A percentile compares a stretch with the other conserved stretches of the same genome.
These are phyloP conservation scores for Acephala macrosclerotiorum DNA, from an alignment of 2,329 filamentous ascomycete genomes.

Conservation along the genomic window DNA sequence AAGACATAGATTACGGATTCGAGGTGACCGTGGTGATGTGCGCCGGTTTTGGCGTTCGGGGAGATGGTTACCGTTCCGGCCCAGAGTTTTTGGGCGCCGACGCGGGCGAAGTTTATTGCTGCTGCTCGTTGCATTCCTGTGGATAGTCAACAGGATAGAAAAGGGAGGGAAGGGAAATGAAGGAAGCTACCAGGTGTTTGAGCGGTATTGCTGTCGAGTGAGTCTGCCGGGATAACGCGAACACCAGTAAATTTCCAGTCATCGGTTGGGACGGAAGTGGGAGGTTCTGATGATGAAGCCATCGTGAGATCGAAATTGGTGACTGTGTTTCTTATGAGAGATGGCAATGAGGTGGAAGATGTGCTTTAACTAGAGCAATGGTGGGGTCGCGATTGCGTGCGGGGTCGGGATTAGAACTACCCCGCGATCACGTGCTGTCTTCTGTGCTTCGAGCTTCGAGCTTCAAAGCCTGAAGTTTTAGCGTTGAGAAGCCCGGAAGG, in stretches of 20 bases:
- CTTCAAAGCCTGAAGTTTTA: not conserved
- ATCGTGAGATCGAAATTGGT: not conserved
- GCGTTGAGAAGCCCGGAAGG: not conserved
- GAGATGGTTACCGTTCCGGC: constrained; percentile 51
- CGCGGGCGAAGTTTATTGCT: constrained; percentile 53
- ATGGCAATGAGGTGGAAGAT: not conserved
- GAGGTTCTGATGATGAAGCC: constrained; percentile 9
- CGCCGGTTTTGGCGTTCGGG: constrained; percentile 53
- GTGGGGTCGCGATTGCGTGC: constrained; percentile 4
- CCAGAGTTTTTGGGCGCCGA: constrained; percentile 53
- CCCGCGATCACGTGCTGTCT: constrained; percentile 19
- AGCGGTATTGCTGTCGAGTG: constrained; percentile 50
- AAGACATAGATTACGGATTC: constrained; percentile 55
- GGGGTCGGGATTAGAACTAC: constrained; percentile 5
- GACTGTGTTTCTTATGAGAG: not conserved
- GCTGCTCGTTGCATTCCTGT: constrained; percentile 50
- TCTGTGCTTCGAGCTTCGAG: not conserved
- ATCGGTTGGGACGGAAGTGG: constrained; percentile 21
- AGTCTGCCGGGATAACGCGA: constrained; percentile 50
- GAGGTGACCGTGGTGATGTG: constrained; percentile 53
- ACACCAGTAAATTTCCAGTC: constrained; percentile 51
- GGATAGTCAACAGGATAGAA: not conserved
- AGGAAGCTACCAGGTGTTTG: constrained; percentile 47
- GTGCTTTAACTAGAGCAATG: not conserved
- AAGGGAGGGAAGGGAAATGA: not conserved